phyloP scores from a whole-genome alignment of 73 alveolate genomes.

The Paramecium caudatum region DNA sequence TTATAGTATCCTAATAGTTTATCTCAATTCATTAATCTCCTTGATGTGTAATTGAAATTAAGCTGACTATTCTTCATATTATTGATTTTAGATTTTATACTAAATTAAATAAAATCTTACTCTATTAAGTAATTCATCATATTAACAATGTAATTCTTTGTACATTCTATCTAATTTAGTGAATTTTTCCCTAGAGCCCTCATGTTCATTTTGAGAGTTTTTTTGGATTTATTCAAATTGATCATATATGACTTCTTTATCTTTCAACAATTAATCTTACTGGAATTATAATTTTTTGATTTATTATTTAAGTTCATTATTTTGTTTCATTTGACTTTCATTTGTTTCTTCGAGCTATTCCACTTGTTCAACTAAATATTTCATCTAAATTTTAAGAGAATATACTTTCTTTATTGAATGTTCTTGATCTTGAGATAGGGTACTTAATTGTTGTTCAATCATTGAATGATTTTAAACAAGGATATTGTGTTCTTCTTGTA shows the following conservation, averaged over 20 bases:
- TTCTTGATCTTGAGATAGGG: conserved; percentile 9
- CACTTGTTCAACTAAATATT: conserved; percentile 26
- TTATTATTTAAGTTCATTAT: conserved; percentile 46
- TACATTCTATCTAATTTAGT: conserved; percentile 41
- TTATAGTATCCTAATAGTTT: not conserved
- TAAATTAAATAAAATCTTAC: not conserved
- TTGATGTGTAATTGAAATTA: not conserved
- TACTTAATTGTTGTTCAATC: not conserved
- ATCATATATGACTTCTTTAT: not conserved
- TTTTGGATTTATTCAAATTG: conserved; percentile 10
- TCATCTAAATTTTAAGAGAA: not conserved
- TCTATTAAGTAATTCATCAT: not conserved
- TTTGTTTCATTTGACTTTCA: conserved; percentile 15
- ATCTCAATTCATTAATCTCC: not conserved
- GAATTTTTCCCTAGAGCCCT: not conserved
- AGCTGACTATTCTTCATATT: not conserved
- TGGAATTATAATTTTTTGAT: not conserved
- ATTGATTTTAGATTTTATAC: conserved; percentile 1
- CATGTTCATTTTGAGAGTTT: not conserved
- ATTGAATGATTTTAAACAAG: not conserved
- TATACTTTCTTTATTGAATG: not conserved
- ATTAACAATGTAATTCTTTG: not conserved
- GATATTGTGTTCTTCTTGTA: not conserved
- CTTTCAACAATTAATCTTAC: conserved; percentile 21
- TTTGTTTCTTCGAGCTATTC: conserved; percentile 23